phyloP scores from a whole-genome alignment of 1,139 yeast genomes.

The Taphrina communis region DNA sequence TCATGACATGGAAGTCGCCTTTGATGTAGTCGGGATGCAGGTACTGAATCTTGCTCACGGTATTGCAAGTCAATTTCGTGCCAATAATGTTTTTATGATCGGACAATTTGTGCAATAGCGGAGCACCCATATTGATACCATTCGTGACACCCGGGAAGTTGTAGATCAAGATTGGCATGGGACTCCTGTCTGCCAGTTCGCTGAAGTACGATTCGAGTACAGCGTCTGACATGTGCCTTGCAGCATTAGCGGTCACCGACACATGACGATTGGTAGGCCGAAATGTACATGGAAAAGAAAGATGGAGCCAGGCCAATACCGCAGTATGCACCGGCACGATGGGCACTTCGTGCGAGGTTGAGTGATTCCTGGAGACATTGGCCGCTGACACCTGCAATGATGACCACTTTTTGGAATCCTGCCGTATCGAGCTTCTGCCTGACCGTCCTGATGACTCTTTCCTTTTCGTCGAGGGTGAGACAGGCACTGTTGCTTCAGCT shows the following conservation, averaged over 20 bases:
- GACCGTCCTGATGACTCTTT: constrained; percentile 51
- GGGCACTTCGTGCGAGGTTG: constrained; percentile 53
- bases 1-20: constrained; percentile 51
- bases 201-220: constrained; percentile 8
- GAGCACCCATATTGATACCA: constrained; percentile 52
- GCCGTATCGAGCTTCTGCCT: constrained; percentile 53
- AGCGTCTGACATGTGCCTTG: constrained; percentile 20
- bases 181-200: constrained; percentile 19
- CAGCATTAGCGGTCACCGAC: background rate
- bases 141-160: constrained; percentile 60
- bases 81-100: constrained; percentile 59
- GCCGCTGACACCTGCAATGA: constrained; percentile 59
- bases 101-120: constrained; percentile 50
- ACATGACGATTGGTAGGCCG: background rate
- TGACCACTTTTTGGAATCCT: constrained; percentile 51
- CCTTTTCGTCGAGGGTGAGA: constrained; percentile 57
- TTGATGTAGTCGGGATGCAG: constrained; percentile 49
- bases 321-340: constrained; percentile 57
- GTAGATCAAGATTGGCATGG: constrained; percentile 58
- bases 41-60: constrained; percentile 54
- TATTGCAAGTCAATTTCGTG: constrained; percentile 58
- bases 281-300: constrained; percentile 55
- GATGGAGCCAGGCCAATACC: constrained; percentile 59
- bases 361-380: constrained; percentile 55
- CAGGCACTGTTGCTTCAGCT: constrained; percentile 49